A percentile compares a stretch with the other conserved stretches of the same genome.
Conservation (phyloP, 2,329 filamentous ascomycete genomes). For the Ophiostoma sp. region DNA sequence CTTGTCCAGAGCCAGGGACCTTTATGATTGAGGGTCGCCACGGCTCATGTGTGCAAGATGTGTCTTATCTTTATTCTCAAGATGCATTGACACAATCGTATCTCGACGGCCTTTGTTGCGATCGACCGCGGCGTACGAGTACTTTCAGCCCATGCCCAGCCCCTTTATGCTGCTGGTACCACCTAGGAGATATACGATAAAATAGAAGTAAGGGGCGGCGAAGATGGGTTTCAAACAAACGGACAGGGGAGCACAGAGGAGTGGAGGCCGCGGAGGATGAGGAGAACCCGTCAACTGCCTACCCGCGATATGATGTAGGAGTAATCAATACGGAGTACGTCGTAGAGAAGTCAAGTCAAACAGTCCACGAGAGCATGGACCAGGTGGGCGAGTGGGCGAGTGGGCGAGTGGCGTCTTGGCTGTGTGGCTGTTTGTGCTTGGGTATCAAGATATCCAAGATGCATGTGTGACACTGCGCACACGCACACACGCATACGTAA, state of each 20-base stretch:
- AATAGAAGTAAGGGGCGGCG: constrained; percentile 3
- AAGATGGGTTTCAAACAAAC: neutral
- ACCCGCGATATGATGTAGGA: neutral
- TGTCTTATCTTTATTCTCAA: no score
- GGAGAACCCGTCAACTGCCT: no score
- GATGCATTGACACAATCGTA: no score
- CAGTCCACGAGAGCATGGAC: neutral
- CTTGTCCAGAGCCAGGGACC: no score
- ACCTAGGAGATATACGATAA: neutral
- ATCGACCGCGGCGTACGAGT: neutral
- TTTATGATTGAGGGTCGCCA: no score
- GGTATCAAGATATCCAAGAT: neutral
- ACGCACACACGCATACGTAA: neutral
- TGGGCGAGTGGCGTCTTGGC: neutral
- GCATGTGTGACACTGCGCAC: neutral
- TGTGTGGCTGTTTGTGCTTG: neutral
- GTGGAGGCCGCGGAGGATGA: neutral
- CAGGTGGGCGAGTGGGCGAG: neutral
- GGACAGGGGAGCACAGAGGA: neutral
- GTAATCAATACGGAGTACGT: no score
- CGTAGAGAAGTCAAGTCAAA: no score
- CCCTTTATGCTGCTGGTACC: constrained; percentile 11
- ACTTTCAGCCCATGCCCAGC: constrained; percentile 3
- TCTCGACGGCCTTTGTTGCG: neutral
- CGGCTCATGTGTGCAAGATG: no score